Base-by-base conservation (phyloP, 441 rosid species). In the Erysimum cheiri region DNA sequence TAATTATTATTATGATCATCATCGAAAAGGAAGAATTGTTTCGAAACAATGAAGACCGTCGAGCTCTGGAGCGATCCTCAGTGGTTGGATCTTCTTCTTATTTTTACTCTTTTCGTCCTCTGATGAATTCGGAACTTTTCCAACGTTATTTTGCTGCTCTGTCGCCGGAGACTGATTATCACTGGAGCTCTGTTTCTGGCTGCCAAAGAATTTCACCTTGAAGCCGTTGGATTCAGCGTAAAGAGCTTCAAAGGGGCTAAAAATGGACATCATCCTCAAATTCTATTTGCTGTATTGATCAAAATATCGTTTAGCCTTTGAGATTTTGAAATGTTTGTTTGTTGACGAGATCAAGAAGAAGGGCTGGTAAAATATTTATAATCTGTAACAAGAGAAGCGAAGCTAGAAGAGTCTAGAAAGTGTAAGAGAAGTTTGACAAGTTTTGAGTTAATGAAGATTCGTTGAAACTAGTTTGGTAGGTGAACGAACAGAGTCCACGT, bases 1-100 rank as follows among this genome's bases (percentile, higher is more conserved):
- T 1, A 22, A 36, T 49, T 4, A 19, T 19, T 19, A 19, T 19
- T 19, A 19, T 35, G 37, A 13, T 48, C 22, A 52, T 83, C 77
- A n/a, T n/a, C n/a, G 86, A 48, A 40, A 79, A 28, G 87, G 89
- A 40, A 92, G 33, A 13, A 90, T 80, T 10, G 87, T 88, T 71
- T 92, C 96, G 17, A 92, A 92, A 66, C 94, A 92, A 78, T 88
- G 81, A 33, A 88, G 64, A 8, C 97, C 97, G 24, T 92, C 97
- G 11, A 92, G 71, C 88, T 88, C 96, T 76, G 86, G 89, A 8
- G 94, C 98, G 72, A 92, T 85, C 81, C 91, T 88, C 59, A 82
- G 60, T 56, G 59, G 78, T 31, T 59, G 72, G 0, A 67, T 66
- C 72, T 32, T 66, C 19, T 3, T 14, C 55, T 57, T 61, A 0